Evolutionary conservation across 2,329 filamentous ascomycete species (phyloP).

Genomic region (Xylaria sp.): DNA sequence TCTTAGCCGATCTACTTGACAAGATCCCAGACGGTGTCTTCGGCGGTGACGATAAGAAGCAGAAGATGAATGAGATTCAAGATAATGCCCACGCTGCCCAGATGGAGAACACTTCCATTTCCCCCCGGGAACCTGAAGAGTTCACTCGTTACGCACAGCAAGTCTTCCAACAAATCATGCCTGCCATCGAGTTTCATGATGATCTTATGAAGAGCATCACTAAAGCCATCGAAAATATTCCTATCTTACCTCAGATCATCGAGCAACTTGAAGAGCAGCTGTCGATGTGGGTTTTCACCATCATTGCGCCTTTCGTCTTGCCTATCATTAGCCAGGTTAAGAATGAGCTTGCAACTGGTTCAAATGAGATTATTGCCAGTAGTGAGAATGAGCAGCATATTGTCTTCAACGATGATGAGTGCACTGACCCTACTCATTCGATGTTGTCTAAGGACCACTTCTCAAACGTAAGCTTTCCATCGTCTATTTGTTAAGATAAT

Average conservation of each 20-base stretch:
- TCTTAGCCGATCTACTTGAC: constrained; percentile 81
- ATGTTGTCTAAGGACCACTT: constrained; percentile 98
- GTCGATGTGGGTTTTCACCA: constrained; percentile 89
- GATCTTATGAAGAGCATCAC: constrained; percentile 83
- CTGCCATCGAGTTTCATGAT: constrained; percentile 91
- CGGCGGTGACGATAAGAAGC: constrained; percentile 76
- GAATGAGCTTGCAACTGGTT: constrained; percentile 84
- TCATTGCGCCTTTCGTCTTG: constrained; percentile 87
- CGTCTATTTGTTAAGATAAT: background rate
- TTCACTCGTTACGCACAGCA: constrained; percentile 81
- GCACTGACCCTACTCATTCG: constrained; percentile 87
- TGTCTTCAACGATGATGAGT: constrained; percentile 83
- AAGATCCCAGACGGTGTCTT: constrained; percentile 85
- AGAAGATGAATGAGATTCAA: constrained; percentile 83
- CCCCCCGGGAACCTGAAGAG: constrained; percentile 82
- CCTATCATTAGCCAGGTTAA: constrained; percentile 90
- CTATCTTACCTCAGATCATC: constrained; percentile 83
- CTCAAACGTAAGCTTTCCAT: constrained; percentile 70
- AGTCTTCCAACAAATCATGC: constrained; percentile 82
- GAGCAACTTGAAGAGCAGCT: constrained; percentile 89
- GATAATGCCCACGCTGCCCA: constrained; percentile 78
- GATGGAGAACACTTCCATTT: constrained; percentile 77
- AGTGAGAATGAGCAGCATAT: constrained; percentile 85
- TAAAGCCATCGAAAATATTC: constrained; percentile 83
- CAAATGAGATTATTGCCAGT: constrained; percentile 86